These are phyloP conservation scores for Trypanosoma avium DNA, from an alignment of 208 protist species.

Conservation along the genomic window DNA sequence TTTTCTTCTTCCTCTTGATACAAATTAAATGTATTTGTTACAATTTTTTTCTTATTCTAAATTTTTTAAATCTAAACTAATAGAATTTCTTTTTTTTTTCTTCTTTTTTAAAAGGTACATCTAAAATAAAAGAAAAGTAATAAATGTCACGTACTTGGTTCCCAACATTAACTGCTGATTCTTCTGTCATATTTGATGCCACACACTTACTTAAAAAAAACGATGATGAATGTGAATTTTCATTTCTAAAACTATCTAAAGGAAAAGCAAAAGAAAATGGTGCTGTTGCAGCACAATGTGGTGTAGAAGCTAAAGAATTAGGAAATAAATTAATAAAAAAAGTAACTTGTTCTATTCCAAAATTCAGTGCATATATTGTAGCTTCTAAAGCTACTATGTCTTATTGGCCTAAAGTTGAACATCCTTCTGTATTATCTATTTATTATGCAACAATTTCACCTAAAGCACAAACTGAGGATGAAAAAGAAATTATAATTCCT, in stretches of 20 bases:
- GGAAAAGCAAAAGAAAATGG: conserved; percentile 30
- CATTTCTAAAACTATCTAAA: background rate
- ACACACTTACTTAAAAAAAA: conserved; percentile 7
- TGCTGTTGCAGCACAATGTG: conserved; percentile 50
- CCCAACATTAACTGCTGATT: conserved; percentile 24
- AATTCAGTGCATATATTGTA: conserved; percentile 56
- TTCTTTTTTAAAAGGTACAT: background rate
- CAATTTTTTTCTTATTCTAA: conserved; percentile 20
- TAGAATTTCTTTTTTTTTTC: conserved; percentile 4
- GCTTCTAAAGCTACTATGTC: conserved; percentile 51
- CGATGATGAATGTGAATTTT: background rate
- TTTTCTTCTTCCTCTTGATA: conserved; percentile 1
- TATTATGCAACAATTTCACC: conserved; percentile 9
- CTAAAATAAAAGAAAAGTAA: background rate
- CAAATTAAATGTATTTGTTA: too few relatives aligned
- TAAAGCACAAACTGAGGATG: conserved; percentile 22
- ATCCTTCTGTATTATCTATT: conserved; percentile 5
- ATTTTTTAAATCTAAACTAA: background rate
- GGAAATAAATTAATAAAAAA: conserved; percentile 22
- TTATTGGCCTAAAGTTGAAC: conserved; percentile 33
- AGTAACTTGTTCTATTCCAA: conserved; percentile 28
- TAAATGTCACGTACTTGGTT: conserved; percentile 42
- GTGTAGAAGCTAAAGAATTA: conserved; percentile 36
- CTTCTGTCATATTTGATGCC: conserved; percentile 19
- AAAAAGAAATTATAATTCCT: conserved; percentile 3